A percentile compares a stretch with the other conserved stretches of the same genome.
Conservation (phyloP, 1,284 basidiomycete genomes). For the Violaceomyces palustris region DNA sequence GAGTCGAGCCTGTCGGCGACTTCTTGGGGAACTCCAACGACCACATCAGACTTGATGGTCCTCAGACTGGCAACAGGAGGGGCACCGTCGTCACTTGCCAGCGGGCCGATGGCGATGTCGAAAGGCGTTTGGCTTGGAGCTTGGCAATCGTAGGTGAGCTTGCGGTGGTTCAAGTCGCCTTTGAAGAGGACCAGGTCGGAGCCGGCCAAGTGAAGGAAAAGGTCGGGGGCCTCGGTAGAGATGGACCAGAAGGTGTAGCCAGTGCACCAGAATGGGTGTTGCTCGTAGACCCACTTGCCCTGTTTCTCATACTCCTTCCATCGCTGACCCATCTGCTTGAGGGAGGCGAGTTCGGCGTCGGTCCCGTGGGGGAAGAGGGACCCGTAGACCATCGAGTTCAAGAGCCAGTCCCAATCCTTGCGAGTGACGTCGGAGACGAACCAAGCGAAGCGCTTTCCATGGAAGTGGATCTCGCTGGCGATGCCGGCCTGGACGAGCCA, state of each 20-base stretch:
- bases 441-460: conserved; percentile 61
- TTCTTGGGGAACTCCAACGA: conserved; percentile 68
- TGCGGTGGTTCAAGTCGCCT: conserved; percentile 83
- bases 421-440: conserved; percentile 80
- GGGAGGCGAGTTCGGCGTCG: conserved; percentile 74
- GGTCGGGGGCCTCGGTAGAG: conserved; percentile 66
- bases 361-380: conserved; percentile 67
- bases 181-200: conserved; percentile 95
- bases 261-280: conserved; percentile 65
- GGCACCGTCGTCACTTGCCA: conserved; percentile 81
- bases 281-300: conserved; percentile 90
- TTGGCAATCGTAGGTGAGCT: conserved; percentile 59
- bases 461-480: conserved; percentile 80
- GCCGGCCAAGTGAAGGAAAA: conserved; percentile 84
- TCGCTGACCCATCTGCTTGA: conserved; percentile 73
- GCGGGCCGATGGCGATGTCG: conserved; percentile 83
- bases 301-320: conserved; percentile 92
- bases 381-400: conserved; percentile 54
- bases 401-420: conserved; percentile 88
- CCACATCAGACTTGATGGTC: conserved; percentile 59
- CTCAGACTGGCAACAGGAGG: conserved; percentile 63
- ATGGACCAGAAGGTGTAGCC: conserved; percentile 68
- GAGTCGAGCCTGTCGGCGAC: conserved; percentile 65
- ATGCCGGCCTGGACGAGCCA: conserved; percentile 87
- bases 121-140: conserved; percentile 87